Percentiles rank a stretch among this genome's conserved stretches.
phyloP scores from a whole-genome alignment of 352 stramenopile species.

The Plasmopara muralis region DNA sequence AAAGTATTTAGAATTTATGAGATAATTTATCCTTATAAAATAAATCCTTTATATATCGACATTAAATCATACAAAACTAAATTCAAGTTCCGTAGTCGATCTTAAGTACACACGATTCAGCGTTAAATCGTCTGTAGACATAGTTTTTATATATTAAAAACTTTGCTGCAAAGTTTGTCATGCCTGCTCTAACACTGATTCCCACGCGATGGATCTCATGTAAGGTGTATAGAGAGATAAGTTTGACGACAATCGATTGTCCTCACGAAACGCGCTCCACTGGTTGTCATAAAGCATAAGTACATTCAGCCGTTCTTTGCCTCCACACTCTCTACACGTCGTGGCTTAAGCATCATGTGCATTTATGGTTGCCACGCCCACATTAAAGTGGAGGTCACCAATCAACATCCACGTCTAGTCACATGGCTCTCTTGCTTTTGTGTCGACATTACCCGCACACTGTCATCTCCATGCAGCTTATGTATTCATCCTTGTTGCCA shows the following conservation, averaged over 20 bases:
- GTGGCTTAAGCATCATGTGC: conserved; percentile 28
- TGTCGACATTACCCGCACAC: conserved; percentile 51
- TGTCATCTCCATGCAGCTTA: conserved; percentile 81
- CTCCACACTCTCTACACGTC: conserved; percentile 50
- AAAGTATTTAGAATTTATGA: conserved; percentile 45
- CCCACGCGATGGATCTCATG: conserved; percentile 67
- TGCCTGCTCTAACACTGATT: conserved; percentile 70
- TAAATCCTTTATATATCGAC: not conserved
- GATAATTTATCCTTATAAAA: too few relatives aligned
- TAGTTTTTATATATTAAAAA: conserved; percentile 1
- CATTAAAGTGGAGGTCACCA: conserved; percentile 43
- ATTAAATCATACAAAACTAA: conserved; percentile 7
- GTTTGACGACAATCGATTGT: not conserved
- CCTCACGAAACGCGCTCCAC: conserved; percentile 44
- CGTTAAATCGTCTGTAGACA: conserved; percentile 49
- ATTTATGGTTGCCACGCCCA: conserved; percentile 64
- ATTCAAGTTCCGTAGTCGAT: conserved; percentile 75
- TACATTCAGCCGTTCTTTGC: conserved; percentile 73
- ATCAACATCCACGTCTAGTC: conserved; percentile 53
- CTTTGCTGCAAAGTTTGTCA: not conserved
- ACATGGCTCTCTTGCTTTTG: conserved; percentile 28
- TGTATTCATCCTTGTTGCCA: conserved; percentile 66
- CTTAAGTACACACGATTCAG: conserved; percentile 71
- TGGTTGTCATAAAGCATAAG: conserved; percentile 89
- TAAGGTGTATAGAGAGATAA: conserved; percentile 5